A percentile compares a stretch with the other conserved stretches of the same genome.
Evolutionary conservation across 2,329 filamentous ascomycete genomes (phyloP).

Genomic region (Xylariaceae sp.): DNA sequence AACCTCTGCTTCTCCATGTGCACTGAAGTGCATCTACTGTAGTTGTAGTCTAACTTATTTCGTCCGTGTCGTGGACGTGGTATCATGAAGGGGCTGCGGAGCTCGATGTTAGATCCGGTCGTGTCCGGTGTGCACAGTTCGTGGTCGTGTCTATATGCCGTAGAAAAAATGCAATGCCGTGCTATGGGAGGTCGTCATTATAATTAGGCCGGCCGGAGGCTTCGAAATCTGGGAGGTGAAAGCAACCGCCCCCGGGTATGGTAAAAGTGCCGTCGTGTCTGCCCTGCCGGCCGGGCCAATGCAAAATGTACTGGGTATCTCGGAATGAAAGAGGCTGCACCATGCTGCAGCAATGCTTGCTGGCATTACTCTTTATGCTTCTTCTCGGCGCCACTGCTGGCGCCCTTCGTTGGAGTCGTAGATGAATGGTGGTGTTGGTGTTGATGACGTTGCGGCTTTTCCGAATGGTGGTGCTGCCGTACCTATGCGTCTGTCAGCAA

Average conservation of each 20-base stretch:
- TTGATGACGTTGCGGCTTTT: conserved; percentile 7
- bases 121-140: not conserved
- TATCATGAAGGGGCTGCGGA: too few species aligned
- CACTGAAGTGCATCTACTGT: too few species aligned
- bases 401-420: conserved; percentile 12
- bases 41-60: too few species aligned
- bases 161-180: not conserved
- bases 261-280: too few species aligned
- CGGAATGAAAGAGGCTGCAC: conserved; percentile 8
- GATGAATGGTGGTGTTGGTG: conserved; percentile 18
- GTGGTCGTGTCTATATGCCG: not conserved
- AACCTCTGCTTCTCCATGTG: too few species aligned
- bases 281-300: conserved; percentile 5
- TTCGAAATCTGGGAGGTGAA: too few species aligned
- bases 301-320: conserved; percentile 22
- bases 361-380: conserved; percentile 11
- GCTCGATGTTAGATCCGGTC: not conserved
- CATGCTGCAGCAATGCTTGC: conserved; percentile 1
- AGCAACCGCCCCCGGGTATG: too few species aligned
- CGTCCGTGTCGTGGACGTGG: too few species aligned
- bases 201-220: too few species aligned
- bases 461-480: conserved; percentile 10
- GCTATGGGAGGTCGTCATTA: too few species aligned
- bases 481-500: conserved; percentile 17
- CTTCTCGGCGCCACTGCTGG: conserved; percentile 12